phyloP scores from a whole-genome alignment of 2,329 filamentous ascomycete genomes.

The Fusarium musae region DNA sequence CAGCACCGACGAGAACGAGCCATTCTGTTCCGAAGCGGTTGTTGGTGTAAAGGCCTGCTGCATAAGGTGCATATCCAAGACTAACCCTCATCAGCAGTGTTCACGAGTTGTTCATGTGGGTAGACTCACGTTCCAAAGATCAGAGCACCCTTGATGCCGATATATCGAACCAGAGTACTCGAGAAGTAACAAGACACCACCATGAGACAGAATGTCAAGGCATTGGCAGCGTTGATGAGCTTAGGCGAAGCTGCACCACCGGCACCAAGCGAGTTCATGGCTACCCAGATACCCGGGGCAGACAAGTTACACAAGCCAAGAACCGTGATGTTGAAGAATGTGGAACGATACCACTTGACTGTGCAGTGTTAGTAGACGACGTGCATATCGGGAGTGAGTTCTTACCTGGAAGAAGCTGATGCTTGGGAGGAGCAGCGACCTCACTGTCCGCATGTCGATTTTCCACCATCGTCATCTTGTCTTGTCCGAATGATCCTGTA shows the following conservation, averaged over 20 bases:
- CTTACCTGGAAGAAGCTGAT: slow-evolving; percentile 47
- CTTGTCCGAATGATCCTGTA: not conserved
- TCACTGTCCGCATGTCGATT: slow-evolving; percentile 39
- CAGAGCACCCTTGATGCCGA: slow-evolving; percentile 77
- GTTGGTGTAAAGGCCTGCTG: slow-evolving; percentile 77
- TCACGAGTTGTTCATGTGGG: accelerated
- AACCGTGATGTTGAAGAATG: slow-evolving; percentile 77
- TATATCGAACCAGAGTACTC: slow-evolving; percentile 70
- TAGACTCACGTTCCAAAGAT: slow-evolving; percentile 72
- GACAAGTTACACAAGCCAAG: slow-evolving; percentile 77
- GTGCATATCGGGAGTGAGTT: no score
- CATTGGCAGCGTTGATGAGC: slow-evolving; percentile 77
- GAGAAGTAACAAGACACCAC: slow-evolving; percentile 75
- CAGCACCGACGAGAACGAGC: slow-evolving; percentile 75
- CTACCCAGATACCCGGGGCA: slow-evolving; percentile 77
- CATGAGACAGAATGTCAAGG: slow-evolving; percentile 78
- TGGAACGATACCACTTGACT: slow-evolving; percentile 77
- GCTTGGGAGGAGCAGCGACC: slow-evolving; percentile 43
- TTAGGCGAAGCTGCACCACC: slow-evolving; percentile 73
- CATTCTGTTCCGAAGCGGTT: slow-evolving; percentile 76
- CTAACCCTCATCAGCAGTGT: slow-evolving; percentile 40
- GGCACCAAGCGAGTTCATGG: slow-evolving; percentile 78
- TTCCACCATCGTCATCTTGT: slow-evolving; percentile 27
- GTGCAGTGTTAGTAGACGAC: not conserved
- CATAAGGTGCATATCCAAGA: slow-evolving; percentile 76